Evolutionary conservation across 495 filamentous ascomycete species (phyloP).

Genomic region (Penicillium bovifimosum): DNA sequence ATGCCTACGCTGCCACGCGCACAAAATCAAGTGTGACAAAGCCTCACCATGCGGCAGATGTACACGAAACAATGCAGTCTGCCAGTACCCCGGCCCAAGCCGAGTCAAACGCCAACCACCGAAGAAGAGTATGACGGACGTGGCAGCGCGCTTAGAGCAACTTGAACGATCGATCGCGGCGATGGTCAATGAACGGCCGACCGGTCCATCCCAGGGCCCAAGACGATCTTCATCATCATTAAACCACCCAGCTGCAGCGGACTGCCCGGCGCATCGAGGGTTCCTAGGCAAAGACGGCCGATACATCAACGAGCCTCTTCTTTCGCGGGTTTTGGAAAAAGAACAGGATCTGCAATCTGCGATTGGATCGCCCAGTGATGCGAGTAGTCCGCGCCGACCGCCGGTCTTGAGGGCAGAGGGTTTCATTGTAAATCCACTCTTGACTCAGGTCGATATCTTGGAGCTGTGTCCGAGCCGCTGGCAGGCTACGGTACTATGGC

Average conservation of each 20-base stretch:
- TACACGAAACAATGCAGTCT: constrained; percentile 15
- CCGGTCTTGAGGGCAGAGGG: constrained; percentile 15
- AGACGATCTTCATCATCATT: not conserved
- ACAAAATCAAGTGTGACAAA: constrained; percentile 37
- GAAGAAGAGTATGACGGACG: constrained; percentile 16
- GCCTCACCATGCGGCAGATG: constrained; percentile 28
- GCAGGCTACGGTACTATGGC: constrained; percentile 29
- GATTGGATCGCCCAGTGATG: constrained; percentile 18
- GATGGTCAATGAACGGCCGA: not conserved
- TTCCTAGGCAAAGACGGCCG: constrained; percentile 22
- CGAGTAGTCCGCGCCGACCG: constrained; percentile 5
- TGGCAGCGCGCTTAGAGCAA: constrained; percentile 22
- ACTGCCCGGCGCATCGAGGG: constrained; percentile 8
- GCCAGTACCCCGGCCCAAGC: constrained; percentile 30
- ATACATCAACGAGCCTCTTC: constrained; percentile 28
- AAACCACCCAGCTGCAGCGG: not conserved
- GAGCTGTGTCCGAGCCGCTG: constrained; percentile 19
- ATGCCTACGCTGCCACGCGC: constrained; percentile 33
- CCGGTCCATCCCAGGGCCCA: not conserved
- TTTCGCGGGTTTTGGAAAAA: constrained; percentile 27
- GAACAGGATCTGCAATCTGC: constrained; percentile 23
- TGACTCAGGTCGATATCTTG: constrained; percentile 15
- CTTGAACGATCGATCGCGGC: constrained; percentile 27
- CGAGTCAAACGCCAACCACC: constrained; percentile 24
- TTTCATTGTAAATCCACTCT: constrained; percentile 14